Percentiles rank a stretch among this genome's conserved stretches.
Conservation (phyloP, 2,329 filamentous ascomycete genomes). For the Colletotrichum theobromicola region DNA sequence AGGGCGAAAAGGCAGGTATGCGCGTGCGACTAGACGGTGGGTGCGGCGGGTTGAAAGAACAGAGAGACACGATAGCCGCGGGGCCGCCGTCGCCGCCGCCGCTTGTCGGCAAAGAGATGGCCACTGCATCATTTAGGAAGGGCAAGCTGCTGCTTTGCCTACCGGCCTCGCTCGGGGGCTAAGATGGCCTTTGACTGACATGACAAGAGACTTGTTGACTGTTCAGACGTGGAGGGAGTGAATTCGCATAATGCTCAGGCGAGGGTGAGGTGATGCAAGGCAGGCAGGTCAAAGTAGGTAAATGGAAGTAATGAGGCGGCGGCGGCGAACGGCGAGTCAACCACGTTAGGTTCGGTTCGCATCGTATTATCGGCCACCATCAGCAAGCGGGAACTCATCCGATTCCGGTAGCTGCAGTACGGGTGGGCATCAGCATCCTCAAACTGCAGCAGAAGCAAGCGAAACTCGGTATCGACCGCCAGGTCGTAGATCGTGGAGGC, state of each 20-base stretch:
- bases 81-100: not conserved
- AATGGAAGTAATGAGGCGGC: not conserved
- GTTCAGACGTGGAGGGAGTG: too few relatives aligned
- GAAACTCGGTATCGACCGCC: not conserved
- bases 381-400: not conserved
- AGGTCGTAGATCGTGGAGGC: not conserved
- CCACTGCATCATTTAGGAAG: not conserved
- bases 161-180: not conserved
- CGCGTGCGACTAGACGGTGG: not conserved
- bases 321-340: constrained; percentile 15
- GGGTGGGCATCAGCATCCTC: not conserved
- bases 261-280: not conserved
- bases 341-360: not conserved
- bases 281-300: not conserved
- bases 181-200: constrained; percentile 2
- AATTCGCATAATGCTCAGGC: not conserved
- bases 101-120: not conserved
- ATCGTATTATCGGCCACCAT: not conserved
- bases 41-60: constrained; percentile 5
- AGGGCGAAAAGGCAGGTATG: not conserved
- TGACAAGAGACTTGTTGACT: not conserved
- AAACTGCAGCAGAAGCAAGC: constrained; percentile 3
- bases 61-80: not conserved
- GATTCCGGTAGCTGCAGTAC: constrained; percentile 9
- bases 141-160: not conserved